These are phyloP conservation scores for Podila horticola DNA, from an alignment of 192 early-diverging fungal species.

Conservation along the genomic window DNA sequence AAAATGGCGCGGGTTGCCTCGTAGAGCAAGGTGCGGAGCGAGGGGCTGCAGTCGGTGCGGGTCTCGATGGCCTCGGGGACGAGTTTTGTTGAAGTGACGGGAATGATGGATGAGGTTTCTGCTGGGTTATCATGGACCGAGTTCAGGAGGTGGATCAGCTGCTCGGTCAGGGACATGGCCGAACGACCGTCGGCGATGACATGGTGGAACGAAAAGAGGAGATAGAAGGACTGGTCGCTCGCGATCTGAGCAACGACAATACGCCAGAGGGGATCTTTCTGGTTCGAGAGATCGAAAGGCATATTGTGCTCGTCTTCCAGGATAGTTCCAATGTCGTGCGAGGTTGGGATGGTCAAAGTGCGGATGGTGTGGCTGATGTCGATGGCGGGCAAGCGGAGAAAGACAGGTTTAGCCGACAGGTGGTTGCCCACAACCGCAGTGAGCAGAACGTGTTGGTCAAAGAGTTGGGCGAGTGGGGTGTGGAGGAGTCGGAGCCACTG, in stretches of 20 bases:
- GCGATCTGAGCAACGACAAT: slow-evolving; percentile 12
- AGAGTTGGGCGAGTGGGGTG: slow-evolving; percentile 6
- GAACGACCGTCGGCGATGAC: slow-evolving; percentile 45
- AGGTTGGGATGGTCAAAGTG: neutral
- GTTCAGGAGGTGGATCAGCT: slow-evolving; percentile 23
- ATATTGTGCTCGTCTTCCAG: slow-evolving; percentile 41
- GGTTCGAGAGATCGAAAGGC: slow-evolving; percentile 28
- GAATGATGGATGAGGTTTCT: slow-evolving; percentile 1
- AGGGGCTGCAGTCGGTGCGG: slow-evolving; percentile 31
- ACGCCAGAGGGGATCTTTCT: slow-evolving; percentile 25
- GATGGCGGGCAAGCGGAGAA: slow-evolving; percentile 14
- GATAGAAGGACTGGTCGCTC: slow-evolving; percentile 6
- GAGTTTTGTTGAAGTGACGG: neutral
- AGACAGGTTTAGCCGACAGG: slow-evolving; percentile 31
- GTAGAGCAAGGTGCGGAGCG: slow-evolving; percentile 18
- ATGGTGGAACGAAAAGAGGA: slow-evolving; percentile 43
- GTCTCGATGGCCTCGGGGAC: slow-evolving; percentile 34
- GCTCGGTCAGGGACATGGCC: slow-evolving; percentile 31
- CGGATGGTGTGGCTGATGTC: slow-evolving; percentile 10
- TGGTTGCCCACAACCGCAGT: slow-evolving; percentile 20
- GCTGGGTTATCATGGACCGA: neutral
- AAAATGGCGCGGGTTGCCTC: slow-evolving; percentile 23
- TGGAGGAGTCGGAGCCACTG: slow-evolving; percentile 22
- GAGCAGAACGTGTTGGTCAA: slow-evolving; percentile 18
- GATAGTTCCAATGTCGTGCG: neutral